Conservation (phyloP, 129 eudicot species). For the Chrysanthemum seticuspe region DNA sequence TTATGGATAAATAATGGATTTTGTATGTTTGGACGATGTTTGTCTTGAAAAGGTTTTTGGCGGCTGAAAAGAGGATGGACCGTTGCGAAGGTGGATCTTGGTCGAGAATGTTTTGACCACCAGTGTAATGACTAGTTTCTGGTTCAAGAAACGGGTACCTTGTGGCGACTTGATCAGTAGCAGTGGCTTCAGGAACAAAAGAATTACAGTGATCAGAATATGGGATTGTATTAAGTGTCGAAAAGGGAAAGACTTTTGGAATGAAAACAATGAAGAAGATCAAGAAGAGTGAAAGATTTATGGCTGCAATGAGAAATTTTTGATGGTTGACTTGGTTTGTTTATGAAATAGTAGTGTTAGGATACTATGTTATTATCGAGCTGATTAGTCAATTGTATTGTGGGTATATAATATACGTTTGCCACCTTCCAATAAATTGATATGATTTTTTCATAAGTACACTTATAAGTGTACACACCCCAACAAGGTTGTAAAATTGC, state of each 20-base stretch:
- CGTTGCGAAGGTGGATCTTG: slow-evolving; percentile 11
- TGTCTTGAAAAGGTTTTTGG: slow-evolving; percentile 33
- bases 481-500: too few relatives aligned
- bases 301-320: slow-evolving; percentile 24
- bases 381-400: not conserved
- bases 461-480: too few relatives aligned
- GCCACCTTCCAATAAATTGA: slow-evolving; percentile 25
- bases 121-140: slow-evolving; percentile 35
- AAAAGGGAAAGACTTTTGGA: slow-evolving; percentile 2
- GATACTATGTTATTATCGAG: not conserved
- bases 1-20: slow-evolving; percentile 21
- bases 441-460: not conserved
- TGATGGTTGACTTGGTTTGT: slow-evolving; percentile 26
- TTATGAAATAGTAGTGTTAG: too few relatives aligned
- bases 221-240: slow-evolving; percentile 26
- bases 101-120: slow-evolving; percentile 51
- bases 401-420: not conserved
- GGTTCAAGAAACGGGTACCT: slow-evolving; percentile 27
- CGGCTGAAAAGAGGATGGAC: slow-evolving; percentile 32
- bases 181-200: slow-evolving; percentile 44
- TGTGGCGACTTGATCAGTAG: slow-evolving; percentile 27
- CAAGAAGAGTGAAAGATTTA: slow-evolving; percentile 26
- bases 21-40: slow-evolving; percentile 37
- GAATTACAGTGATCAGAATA: slow-evolving; percentile 52
- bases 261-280: slow-evolving; percentile 21